Percentiles rank a stretch among this genome's conserved stretches.
Evolutionary conservation across 2,329 filamentous ascomycete species (phyloP).

Genomic region (Paracorniculantispora psalliotae): DNA sequence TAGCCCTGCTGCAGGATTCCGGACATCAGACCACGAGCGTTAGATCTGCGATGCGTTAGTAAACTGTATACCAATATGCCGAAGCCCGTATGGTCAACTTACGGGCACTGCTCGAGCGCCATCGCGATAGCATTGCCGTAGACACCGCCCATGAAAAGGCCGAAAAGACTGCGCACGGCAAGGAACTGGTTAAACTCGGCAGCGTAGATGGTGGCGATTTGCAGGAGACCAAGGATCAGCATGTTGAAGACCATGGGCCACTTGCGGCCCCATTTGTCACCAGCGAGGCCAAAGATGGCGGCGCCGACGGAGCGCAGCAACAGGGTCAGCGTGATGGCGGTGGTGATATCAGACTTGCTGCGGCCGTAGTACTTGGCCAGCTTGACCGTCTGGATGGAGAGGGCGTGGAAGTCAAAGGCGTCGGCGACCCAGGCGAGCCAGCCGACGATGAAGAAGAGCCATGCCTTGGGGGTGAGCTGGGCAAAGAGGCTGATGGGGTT

Average conservation of each 20-base stretch:
- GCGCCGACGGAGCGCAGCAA: constrained; percentile 72
- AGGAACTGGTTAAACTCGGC: constrained; percentile 67
- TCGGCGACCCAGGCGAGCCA: constrained; percentile 75
- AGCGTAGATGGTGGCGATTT: constrained; percentile 74
- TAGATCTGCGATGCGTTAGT: constrained; percentile 34
- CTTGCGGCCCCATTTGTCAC: constrained; percentile 76
- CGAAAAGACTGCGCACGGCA: constrained; percentile 68
- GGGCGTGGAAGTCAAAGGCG: constrained; percentile 78
- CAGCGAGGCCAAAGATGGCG: constrained; percentile 68
- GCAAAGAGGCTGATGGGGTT: constrained; percentile 67
- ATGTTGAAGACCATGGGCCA: constrained; percentile 82
- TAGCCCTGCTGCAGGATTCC: constrained; percentile 81
- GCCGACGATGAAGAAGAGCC: constrained; percentile 72
- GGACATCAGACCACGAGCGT: constrained; percentile 73
- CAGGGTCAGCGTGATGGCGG: constrained; percentile 70
- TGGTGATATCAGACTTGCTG: constrained; percentile 62
- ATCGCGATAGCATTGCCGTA: constrained; percentile 76
- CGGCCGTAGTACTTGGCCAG: constrained; percentile 48
- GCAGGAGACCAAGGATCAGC: constrained; percentile 61
- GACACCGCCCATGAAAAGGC: constrained; percentile 75
- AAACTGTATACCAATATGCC: neutral
- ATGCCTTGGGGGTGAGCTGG: constrained; percentile 60
- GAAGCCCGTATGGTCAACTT: constrained; percentile 26
- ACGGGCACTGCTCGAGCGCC: constrained; percentile 69
- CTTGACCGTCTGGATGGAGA: constrained; percentile 73